These are phyloP conservation scores for Wallacemonas collosoma DNA, from an alignment of 208 protist species.

Conservation along the genomic window DNA sequence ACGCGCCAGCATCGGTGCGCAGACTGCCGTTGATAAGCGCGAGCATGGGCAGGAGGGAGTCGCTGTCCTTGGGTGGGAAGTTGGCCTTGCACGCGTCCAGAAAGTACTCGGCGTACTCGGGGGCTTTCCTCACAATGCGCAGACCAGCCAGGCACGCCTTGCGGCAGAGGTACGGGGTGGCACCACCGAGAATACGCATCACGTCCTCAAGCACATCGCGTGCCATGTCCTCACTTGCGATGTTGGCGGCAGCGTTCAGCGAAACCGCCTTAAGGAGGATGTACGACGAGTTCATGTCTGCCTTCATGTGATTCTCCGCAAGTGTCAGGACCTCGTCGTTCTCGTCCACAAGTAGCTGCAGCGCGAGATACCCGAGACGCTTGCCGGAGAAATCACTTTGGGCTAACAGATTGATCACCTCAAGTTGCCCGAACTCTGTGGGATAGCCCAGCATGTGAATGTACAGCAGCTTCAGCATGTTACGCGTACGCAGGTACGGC, in stretches of 20 bases:
- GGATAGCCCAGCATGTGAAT: slow-evolving; percentile 99
- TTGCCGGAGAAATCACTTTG: slow-evolving; percentile 97
- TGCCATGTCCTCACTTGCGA: slow-evolving; percentile 96
- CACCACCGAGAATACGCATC: slow-evolving; percentile 85
- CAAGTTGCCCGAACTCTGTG: slow-evolving; percentile 99
- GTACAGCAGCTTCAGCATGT: slow-evolving; percentile 99
- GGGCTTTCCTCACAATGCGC: slow-evolving; percentile 93
- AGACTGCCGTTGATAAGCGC: slow-evolving; percentile 94
- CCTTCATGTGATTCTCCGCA: slow-evolving; percentile 97
- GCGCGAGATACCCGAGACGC: slow-evolving; percentile 97
- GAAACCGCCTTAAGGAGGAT: slow-evolving; percentile 94
- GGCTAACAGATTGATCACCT: slow-evolving; percentile 98
- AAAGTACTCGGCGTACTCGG: slow-evolving; percentile 96
- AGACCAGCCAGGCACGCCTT: slow-evolving; percentile 94
- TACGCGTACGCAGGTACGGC: slow-evolving; percentile 93
- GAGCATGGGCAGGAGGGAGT: slow-evolving; percentile 90
- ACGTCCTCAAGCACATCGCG: slow-evolving; percentile 95
- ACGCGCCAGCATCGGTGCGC: slow-evolving; percentile 43
- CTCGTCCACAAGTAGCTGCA: slow-evolving; percentile 97
- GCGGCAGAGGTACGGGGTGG: slow-evolving; percentile 93
- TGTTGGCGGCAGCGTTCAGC: slow-evolving; percentile 97
- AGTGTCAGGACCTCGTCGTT: slow-evolving; percentile 98
- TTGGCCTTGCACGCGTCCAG: slow-evolving; percentile 79
- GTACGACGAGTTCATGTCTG: slow-evolving; percentile 91
- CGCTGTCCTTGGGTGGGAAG: slow-evolving; percentile 63